phyloP scores from a whole-genome alignment of 2,329 filamentous ascomycete genomes.

The Dactylella cylindrospora region DNA sequence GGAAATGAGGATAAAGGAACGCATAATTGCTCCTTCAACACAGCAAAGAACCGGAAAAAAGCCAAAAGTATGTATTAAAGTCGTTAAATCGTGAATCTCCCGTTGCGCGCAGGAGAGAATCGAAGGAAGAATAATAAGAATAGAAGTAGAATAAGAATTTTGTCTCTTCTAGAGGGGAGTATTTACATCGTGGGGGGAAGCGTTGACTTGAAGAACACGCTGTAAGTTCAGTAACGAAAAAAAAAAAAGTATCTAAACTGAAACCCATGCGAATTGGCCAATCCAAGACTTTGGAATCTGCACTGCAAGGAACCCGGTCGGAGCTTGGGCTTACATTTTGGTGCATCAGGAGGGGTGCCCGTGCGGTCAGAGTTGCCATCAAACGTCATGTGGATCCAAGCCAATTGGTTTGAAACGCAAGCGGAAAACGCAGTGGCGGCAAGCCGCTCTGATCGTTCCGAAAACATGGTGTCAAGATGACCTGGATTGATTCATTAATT shows the following conservation, averaged over 20 bases:
- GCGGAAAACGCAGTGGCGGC: too few species aligned
- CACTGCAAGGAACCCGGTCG: slow-evolving; percentile 35
- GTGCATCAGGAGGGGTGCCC: too few species aligned
- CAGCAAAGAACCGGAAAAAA: not conserved
- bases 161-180: not conserved
- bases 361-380: too few species aligned
- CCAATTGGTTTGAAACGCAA: too few species aligned
- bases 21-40: not conserved
- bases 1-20: not conserved
- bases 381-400: too few species aligned
- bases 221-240: slow-evolving; percentile 1
- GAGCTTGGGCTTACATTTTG: too few species aligned
- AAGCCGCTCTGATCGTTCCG: too few species aligned
- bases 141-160: not conserved
- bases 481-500: too few species aligned
- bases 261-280: slow-evolving; percentile 8
- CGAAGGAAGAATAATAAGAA: not conserved
- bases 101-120: not conserved
- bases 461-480: too few species aligned
- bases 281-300: slow-evolving; percentile 15
- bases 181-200: not conserved
- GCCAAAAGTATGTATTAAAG: not conserved
- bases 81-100: too few species aligned
- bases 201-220: slow-evolving; percentile 22
- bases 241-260: too few species aligned